Evolutionary conservation across 2,329 filamentous ascomycete species (phyloP).

Genomic region (Exserohilum rostratum): DNA sequence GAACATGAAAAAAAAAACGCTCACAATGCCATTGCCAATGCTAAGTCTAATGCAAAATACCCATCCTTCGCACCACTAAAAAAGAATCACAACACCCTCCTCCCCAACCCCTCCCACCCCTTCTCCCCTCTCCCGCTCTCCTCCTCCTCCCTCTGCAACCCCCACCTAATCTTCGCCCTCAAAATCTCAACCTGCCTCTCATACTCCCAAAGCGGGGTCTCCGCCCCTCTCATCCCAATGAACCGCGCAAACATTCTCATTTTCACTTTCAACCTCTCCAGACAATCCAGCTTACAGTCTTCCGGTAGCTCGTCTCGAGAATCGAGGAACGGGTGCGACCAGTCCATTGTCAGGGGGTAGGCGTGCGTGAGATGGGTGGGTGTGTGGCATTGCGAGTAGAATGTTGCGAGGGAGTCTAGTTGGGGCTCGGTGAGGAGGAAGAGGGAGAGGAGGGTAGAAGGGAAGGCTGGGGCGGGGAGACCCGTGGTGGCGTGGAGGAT

Average conservation of each 20-base stretch:
- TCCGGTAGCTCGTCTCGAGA: constrained; percentile 21
- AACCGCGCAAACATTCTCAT: constrained; percentile 74
- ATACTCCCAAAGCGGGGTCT: constrained; percentile 58
- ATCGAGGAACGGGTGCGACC: constrained; percentile 56
- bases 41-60: not conserved
- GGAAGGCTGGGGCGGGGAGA: constrained; percentile 68
- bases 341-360: constrained; percentile 73
- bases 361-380: constrained; percentile 55
- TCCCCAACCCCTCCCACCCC: constrained; percentile 9
- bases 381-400: constrained; percentile 67
- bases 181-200: constrained; percentile 49
- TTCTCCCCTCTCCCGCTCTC: constrained; percentile 12
- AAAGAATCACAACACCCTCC: not conserved
- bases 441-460: constrained; percentile 70
- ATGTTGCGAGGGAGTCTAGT: constrained; percentile 71
- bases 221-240: constrained; percentile 71
- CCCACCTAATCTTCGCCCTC: constrained; percentile 33
- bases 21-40: not conserved
- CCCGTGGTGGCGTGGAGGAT: constrained; percentile 67
- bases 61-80: too few relatives aligned
- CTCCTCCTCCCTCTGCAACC: constrained; percentile 12
- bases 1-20: not conserved
- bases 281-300: constrained; percentile 39
- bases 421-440: constrained; percentile 75
- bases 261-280: constrained; percentile 60